Base-by-base conservation (phyloP, 352 stramenopile species). In the Hyaloperonospora arabidopsidis region DNA sequence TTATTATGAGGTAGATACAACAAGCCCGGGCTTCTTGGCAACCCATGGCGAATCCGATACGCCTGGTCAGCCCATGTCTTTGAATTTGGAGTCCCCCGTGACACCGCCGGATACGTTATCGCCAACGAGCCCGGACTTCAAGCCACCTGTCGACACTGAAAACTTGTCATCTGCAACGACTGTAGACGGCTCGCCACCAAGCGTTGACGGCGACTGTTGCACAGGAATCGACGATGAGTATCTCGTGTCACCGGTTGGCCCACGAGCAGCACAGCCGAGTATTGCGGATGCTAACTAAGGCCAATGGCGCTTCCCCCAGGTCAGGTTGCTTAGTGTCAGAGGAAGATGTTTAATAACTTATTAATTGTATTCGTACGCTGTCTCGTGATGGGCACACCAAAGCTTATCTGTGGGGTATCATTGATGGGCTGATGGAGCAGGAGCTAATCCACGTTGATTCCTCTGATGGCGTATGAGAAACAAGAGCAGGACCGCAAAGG, bases 1-100 rank as follows among this genome's bases (percentile, higher is more conserved):
- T 11, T 92, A 92, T 67, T 89, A 89, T 60, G 82, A 88, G 54
- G 75, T 92, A 41, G 72, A 89, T 56, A 89, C 82, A 15, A 69
- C 79, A 56, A 90, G 77, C 44, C 79, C 79, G 5, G 77, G 79
- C n/a, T 80, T 87, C 48, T 29, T 79, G 21, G 53, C 66, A 21
- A 53, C 66, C 13, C 72, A 80, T 36, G 71, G 69, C 8, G 60
- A 63, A 12, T 86, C 76, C 19, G 78, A 89, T 35, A 89, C 79
- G 5, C 79, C 79, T 10, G 79, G 79, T 1, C 79, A 89, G 61
- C 57, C 74, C 23, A 70, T 80, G 62, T 48, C 59, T 5, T 54
- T 70, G 39, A 84, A 72, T 43, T 53, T 86, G 43, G 60, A 79
- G 44, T 89, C 78, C 5, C 76, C 78, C 12, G 76, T 63, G n/a